Base-by-base conservation (phyloP, 306 rosid genomes). In the Canavalia gladiata region DNA sequence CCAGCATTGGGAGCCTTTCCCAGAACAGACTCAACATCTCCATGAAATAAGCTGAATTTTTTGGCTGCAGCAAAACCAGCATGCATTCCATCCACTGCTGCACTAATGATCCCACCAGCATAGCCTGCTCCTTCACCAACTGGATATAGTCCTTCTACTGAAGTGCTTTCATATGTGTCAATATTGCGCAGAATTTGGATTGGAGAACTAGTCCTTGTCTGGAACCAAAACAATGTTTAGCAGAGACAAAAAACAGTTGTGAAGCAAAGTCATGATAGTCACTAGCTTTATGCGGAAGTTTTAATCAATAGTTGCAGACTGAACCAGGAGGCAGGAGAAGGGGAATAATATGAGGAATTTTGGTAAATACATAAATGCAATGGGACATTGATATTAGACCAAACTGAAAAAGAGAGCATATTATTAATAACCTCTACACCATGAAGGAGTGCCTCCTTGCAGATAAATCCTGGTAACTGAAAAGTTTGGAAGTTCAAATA, bases 81-180 rank as follows among this genome's bases (percentile, higher is more conserved):
- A 71, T 78, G 87, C 96, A 93, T 83, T 88, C 97, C 99, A 88
- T 95, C 99, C 13, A 90, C 99, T 56, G 98, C 97, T 43, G 99
- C 97, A 82, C 98, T 95, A 56, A 93, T 87, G 69, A 95, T 95
- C 69, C 99, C 99, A 63, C 99, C 99, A 39, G 99, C 99, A 83
- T 95, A 95, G 79, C 99, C 99, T 4, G 99, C 97, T 85, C 99
- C 99, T 86, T 95, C 99, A 5, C 99, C 99, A 62, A 95, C 87
- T 8, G 99, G 99, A 81, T 93, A 93, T 43, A 95, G 90, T 79
- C 99, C 94, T 86, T 87, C 90, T 63, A 95, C 37, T 0, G 92
- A 91, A 42, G 92, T 88, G 93, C 95, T 90, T 85, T 95, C 99
- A 1, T 88, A 95, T 62, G 97, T 88, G 65, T 86, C 89, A 50